Conservation (phyloP, 805 yeast species). For the Millerozyma miso region DNA sequence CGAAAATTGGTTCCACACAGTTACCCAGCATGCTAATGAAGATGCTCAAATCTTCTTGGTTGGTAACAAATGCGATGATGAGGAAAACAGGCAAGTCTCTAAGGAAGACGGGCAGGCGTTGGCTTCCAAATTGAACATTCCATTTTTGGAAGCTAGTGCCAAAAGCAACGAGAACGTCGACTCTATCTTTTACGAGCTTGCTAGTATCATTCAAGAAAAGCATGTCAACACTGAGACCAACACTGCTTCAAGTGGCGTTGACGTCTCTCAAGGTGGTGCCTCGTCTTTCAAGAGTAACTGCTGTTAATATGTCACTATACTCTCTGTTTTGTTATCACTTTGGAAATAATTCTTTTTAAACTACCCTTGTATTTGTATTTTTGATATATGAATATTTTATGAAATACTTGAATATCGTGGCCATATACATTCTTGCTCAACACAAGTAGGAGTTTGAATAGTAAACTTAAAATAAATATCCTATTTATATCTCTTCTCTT, state of each 20-base stretch:
- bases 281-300: constrained; percentile 31
- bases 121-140: constrained; percentile 81
- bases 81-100: constrained; percentile 78
- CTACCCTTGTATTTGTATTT: constrained; percentile 2
- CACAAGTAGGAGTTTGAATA: no score
- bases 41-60: constrained; percentile 92
- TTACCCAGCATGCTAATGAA: constrained; percentile 93
- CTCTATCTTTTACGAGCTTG: constrained; percentile 85
- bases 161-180: constrained; percentile 90
- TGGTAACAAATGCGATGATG: constrained; percentile 94
- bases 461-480: no score
- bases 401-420: not conserved
- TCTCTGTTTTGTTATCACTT: not conserved
- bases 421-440: no score
- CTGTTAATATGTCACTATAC: constrained; percentile 24
- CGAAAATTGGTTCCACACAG: constrained; percentile 93
- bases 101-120: constrained; percentile 86
- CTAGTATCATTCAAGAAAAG: constrained; percentile 80
- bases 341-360: not conserved
- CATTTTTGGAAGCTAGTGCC: constrained; percentile 95
- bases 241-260: constrained; percentile 27
- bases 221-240: constrained; percentile 44
- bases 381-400: constrained; percentile 1
- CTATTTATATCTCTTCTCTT: not conserved
- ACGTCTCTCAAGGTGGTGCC: constrained; percentile 28